A percentile compares a stretch with the other conserved stretches of the same genome.
Evolutionary conservation across 2,329 filamentous ascomycete genomes (phyloP).

Genomic region (Stachybotrys chlorohalonatus): DNA sequence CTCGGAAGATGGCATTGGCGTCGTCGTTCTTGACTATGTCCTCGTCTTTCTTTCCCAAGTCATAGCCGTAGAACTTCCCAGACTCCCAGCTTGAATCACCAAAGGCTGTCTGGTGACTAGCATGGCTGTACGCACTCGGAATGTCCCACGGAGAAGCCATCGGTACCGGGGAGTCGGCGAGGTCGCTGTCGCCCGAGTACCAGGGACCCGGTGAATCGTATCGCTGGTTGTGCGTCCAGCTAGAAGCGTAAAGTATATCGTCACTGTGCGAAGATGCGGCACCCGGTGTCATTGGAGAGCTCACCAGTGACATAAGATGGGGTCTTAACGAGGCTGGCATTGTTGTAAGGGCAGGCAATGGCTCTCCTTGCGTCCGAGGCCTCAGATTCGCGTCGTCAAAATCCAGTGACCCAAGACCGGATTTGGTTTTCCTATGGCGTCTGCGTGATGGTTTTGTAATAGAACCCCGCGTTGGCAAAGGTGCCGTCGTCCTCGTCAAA

Average conservation of each 20-base stretch:
- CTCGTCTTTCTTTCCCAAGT: constrained; percentile 59
- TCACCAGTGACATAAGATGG: neutral
- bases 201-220: constrained; percentile 4
- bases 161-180: neutral
- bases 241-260: neutral
- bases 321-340: neutral
- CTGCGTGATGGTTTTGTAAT: neutral
- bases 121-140: neutral
- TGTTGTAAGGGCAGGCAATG: neutral
- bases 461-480: neutral
- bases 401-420: neutral
- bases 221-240: neutral
- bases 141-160: neutral
- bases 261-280: constrained; percentile 1
- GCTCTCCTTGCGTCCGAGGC: neutral
- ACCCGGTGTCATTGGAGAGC: neutral
- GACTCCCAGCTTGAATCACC: constrained; percentile 13
- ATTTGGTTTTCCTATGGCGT: neutral
- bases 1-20: constrained; percentile 49
- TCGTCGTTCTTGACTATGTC: constrained; percentile 68
- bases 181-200: constrained; percentile 1
- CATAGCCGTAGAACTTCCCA: constrained; percentile 56
- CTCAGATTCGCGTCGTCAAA: neutral
- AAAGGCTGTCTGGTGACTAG: neutral
- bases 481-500: neutral